phyloP scores from a whole-genome alignment of 768 basidiomycete genomes.

The Tulasnella sp. region DNA sequence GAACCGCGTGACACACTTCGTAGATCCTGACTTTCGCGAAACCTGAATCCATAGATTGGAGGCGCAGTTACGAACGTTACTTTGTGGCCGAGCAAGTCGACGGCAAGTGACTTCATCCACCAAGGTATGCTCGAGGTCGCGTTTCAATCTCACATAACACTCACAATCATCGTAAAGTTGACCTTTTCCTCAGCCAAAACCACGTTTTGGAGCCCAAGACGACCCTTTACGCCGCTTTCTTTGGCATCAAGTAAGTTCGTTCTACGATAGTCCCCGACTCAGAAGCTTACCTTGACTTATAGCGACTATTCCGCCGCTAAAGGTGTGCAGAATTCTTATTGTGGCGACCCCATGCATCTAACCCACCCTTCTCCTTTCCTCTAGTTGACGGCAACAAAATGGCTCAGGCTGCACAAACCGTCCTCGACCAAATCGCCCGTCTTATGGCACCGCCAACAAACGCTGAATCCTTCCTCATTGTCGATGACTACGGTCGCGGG shows the following conservation, averaged over 20 bases:
- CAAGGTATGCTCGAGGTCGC: conserved; percentile 39
- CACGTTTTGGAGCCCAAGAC: conserved; percentile 45
- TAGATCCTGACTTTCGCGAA: neutral
- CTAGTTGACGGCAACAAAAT: conserved; percentile 22
- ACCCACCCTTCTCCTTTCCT: conserved; percentile 34
- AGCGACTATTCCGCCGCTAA: conserved; percentile 43
- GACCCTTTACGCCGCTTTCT: conserved; percentile 41
- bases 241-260: neutral
- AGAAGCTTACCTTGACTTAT: conserved; percentile 41
- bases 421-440: conserved; percentile 46
- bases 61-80: conserved; percentile 48
- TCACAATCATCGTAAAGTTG: conserved; percentile 35
- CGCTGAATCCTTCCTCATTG: conserved; percentile 49
- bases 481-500: conserved; percentile 50
- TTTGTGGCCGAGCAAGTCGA: conserved; percentile 52
- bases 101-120: conserved; percentile 47
- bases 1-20: neutral
- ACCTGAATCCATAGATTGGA: conserved; percentile 29
- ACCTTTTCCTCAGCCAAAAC: conserved; percentile 44
- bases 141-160: neutral
- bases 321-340: neutral
- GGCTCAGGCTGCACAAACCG: conserved; percentile 28
- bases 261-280: neutral
- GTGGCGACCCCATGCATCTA: neutral
- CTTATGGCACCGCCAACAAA: conserved; percentile 51